These are phyloP conservation scores for Spathaspora jeffriesii DNA, from an alignment of 1,139 yeast genomes.

Conservation along the genomic window DNA sequence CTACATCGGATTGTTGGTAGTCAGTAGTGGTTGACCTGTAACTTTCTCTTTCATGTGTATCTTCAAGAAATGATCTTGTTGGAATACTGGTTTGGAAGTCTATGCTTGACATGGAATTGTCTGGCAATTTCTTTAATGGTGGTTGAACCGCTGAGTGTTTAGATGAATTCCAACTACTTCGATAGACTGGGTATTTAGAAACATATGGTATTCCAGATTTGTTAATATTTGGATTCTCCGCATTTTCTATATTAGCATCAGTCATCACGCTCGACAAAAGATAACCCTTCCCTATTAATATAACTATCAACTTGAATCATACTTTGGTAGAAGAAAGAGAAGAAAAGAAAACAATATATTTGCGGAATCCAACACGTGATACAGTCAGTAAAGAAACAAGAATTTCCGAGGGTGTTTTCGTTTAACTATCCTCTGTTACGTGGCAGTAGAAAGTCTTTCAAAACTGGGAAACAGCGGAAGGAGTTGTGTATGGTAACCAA, in stretches of 20 bases:
- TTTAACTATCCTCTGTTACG: too few relatives aligned
- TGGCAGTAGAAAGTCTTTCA: too few relatives aligned
- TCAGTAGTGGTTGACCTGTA: conserved; percentile 4
- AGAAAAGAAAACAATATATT: conserved; percentile 2
- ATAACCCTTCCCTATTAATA: background rate
- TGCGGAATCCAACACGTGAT: background rate
- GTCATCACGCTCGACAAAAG: background rate
- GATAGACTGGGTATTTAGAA: background rate
- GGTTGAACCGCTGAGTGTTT: background rate
- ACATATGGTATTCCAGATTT: conserved; percentile 4
- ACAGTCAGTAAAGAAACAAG: background rate
- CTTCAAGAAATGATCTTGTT: conserved; percentile 1
- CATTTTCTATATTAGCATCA: conserved; percentile 6
- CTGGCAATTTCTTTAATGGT: conserved; percentile 12
- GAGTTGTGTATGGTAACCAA: background rate
- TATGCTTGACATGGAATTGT: conserved; percentile 9
- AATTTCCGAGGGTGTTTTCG: background rate
- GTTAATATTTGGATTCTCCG: conserved; percentile 13
- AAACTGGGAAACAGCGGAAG: too few relatives aligned
- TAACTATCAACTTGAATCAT: background rate
- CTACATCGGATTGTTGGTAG: background rate
- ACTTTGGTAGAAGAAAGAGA: background rate
- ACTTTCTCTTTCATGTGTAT: background rate
- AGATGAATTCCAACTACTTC: conserved; percentile 5
- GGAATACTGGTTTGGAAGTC: conserved; percentile 8